Evolutionary conservation across 495 filamentous ascomycete species (phyloP).

Genomic region (Penicillium taxi): DNA sequence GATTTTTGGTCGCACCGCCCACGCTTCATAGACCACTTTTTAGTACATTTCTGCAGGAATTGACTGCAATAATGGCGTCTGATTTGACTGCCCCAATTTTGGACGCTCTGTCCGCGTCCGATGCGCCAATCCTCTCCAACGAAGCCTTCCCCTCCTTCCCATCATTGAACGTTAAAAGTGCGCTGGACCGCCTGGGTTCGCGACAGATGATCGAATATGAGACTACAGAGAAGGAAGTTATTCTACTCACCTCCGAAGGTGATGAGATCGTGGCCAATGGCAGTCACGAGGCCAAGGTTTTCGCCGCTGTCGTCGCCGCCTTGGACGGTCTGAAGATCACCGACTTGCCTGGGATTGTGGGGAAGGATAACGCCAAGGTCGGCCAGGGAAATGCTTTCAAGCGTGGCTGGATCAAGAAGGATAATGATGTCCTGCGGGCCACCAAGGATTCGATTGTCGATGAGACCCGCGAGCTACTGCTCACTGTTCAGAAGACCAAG

Average conservation of each 20-base stretch:
- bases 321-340: constrained; percentile 71
- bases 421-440: constrained; percentile 55
- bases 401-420: constrained; percentile 92
- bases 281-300: constrained; percentile 92
- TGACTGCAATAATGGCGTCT: constrained; percentile 43
- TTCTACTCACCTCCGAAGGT: constrained; percentile 71
- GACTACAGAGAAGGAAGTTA: constrained; percentile 68
- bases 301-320: constrained; percentile 70
- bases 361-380: constrained; percentile 75
- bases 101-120: constrained; percentile 53
- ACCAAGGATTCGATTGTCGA: constrained; percentile 65
- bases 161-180: constrained; percentile 70
- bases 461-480: constrained; percentile 63
- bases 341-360: constrained; percentile 70
- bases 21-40: constrained; percentile 5
- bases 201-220: constrained; percentile 83
- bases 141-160: constrained; percentile 68
- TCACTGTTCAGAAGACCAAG: constrained; percentile 58
- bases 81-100: constrained; percentile 61
- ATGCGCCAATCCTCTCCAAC: constrained; percentile 59
- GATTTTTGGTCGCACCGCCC: constrained; percentile 18
- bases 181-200: constrained; percentile 74
- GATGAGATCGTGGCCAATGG: constrained; percentile 72
- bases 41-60: constrained; percentile 17
- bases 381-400: constrained; percentile 97